These are phyloP conservation scores for Gentiana straminea DNA, from an alignment of 257 asterid genomes.

Conservation along the genomic window DNA sequence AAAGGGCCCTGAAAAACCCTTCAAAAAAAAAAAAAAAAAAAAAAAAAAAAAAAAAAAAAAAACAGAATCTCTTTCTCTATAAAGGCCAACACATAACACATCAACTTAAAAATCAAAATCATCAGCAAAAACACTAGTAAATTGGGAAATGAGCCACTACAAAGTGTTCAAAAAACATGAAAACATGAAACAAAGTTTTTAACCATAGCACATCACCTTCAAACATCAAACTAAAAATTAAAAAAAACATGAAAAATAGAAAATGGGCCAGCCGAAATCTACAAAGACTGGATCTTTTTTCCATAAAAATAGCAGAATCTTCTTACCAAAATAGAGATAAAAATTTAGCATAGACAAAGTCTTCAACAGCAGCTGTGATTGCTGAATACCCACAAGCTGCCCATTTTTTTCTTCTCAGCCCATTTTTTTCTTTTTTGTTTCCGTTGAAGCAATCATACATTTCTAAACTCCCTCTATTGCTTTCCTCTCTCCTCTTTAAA, in stretches of 20 bases:
- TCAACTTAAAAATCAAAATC: slow-evolving; percentile 24
- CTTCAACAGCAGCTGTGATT: slow-evolving; percentile 56
- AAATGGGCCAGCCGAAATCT: not conserved
- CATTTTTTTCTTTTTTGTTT: slow-evolving; percentile 19
- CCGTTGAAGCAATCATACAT: not conserved
- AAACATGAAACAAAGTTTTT: not conserved
- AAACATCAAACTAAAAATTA: not conserved
- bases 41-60: slow-evolving; percentile 1
- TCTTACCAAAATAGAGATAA: slow-evolving; percentile 10
- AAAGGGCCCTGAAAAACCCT: slow-evolving; percentile 1
- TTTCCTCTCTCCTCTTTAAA: slow-evolving; percentile 13
- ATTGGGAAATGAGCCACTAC: slow-evolving; percentile 36
- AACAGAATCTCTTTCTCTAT: not conserved
- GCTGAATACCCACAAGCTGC: slow-evolving; percentile 44
- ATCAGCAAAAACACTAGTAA: slow-evolving; percentile 49
- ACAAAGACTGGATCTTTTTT: slow-evolving; percentile 7
- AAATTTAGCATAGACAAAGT: slow-evolving; percentile 16
- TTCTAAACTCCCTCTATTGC: slow-evolving; percentile 6
- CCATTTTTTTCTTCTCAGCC: slow-evolving; percentile 27
- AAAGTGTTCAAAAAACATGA: too few relatives aligned
- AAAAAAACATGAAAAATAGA: not conserved
- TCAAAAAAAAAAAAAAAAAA: not conserved
- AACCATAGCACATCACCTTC: slow-evolving; percentile 35
- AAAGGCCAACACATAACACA: not conserved
- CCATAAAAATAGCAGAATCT: slow-evolving; percentile 3